Conservation (phyloP, 768 basidiomycete genomes). For the Mycena venus region DNA sequence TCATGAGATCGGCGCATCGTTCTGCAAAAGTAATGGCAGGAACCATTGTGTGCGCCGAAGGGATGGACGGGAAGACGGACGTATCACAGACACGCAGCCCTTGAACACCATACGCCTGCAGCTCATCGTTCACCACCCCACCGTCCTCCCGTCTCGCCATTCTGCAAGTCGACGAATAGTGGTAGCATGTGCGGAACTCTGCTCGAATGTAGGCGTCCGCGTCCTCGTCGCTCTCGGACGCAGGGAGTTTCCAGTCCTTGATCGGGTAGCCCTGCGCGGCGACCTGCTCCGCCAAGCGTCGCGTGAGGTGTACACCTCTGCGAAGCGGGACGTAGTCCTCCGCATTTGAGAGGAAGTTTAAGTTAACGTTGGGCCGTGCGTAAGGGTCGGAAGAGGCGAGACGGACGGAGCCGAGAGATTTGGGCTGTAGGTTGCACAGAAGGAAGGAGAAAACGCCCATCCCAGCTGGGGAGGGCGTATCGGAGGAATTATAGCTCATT, state of each 20-base stretch:
- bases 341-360: slow-evolving; percentile 38
- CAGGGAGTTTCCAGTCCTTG: slow-evolving; percentile 38
- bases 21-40: slow-evolving; percentile 48
- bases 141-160: slow-evolving; percentile 31
- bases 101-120: slow-evolving; percentile 58
- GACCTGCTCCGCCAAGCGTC: slow-evolving; percentile 36
- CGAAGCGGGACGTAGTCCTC: slow-evolving; percentile 40
- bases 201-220: slow-evolving; percentile 40
- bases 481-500: slow-evolving; percentile 28
- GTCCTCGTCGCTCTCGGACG: slow-evolving; percentile 36
- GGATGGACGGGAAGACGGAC: slow-evolving; percentile 45
- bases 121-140: slow-evolving; percentile 61
- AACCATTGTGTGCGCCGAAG: slow-evolving; percentile 47
- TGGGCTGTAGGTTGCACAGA: slow-evolving; percentile 22
- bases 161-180: slow-evolving; percentile 41
- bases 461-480: slow-evolving; percentile 36
- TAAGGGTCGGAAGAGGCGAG: slow-evolving; percentile 34
- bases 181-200: slow-evolving; percentile 40
- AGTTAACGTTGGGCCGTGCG: slow-evolving; percentile 29
- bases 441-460: slow-evolving; percentile 36
- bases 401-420: slow-evolving; percentile 33
- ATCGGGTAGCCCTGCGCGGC: slow-evolving; percentile 37
- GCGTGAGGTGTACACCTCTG: slow-evolving; percentile 3
- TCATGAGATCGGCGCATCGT: slow-evolving; percentile 48
- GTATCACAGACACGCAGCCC: slow-evolving; percentile 57